These are phyloP conservation scores for Kurtzmaniella cleridarum DNA, from an alignment of 805 yeast genomes.

Conservation along the genomic window DNA sequence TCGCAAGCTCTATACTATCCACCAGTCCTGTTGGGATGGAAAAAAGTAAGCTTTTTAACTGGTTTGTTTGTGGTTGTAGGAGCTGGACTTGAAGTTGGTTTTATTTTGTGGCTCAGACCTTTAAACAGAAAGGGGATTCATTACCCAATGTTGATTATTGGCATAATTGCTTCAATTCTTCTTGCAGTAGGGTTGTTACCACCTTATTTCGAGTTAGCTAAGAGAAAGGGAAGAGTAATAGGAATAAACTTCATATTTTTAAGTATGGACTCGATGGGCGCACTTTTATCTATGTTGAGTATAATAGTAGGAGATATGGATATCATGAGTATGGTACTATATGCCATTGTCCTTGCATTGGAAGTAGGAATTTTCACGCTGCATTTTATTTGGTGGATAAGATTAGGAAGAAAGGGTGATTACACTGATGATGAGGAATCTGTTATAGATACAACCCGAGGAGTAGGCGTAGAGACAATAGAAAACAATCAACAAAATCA, in stretches of 20 bases:
- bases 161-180: conserved; percentile 71
- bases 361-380: conserved; percentile 74
- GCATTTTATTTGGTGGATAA: conserved; percentile 63
- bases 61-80: conserved; percentile 37
- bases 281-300: conserved; percentile 63
- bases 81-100: conserved; percentile 63
- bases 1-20: conserved; percentile 61
- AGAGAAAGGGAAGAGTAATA: conserved; percentile 76
- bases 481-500: too few species aligned
- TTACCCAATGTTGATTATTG: conserved; percentile 82
- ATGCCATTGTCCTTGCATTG: conserved; percentile 63
- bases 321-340: conserved; percentile 72
- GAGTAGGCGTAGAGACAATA: too few species aligned
- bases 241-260: conserved; percentile 85
- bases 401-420: conserved; percentile 20
- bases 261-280: conserved; percentile 73
- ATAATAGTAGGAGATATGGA: conserved; percentile 57
- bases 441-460: too few species aligned
- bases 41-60: conserved; percentile 31
- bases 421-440: too few species aligned
- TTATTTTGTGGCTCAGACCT: conserved; percentile 64
- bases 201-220: conserved; percentile 79
- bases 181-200: conserved; percentile 79
- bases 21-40: conserved; percentile 42
- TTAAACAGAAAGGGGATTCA: conserved; percentile 42